Base-by-base conservation (phyloP, 108 stramenopile genomes). In the Conticribra weissflogii region DNA sequence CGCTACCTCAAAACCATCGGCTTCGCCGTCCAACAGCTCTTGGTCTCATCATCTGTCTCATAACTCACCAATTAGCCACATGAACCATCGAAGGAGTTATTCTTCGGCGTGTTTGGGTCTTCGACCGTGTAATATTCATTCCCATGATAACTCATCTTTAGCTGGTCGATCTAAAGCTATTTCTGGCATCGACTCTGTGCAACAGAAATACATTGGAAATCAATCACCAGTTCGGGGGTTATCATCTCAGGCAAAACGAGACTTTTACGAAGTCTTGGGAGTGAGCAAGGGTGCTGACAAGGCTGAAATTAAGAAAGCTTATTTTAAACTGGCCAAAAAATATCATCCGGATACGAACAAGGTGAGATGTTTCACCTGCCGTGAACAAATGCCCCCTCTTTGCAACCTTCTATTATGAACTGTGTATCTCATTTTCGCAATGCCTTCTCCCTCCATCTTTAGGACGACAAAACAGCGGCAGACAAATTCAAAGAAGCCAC, bases 311-410 rank as follows among this genome's bases (percentile, higher is more conserved):
- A 92, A 83, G 90, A 94, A 94, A 86, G 92, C 90, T 0, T 98
- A 97, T 68, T 93, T 94, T 68, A 86, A 96, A 72, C 76, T 97
- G 49, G 98, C 98, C 21, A 98, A 98, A 75, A 72, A 96, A 77
- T 87, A 96, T 68, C 98, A 98, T 83, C 98, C 98, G 14, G 98
- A 98, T 75, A 84, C 93, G 16, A 97, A 96, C 74, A 76, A 86
- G 82, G 93, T 81, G 78, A 72, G 85, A 60, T n/a, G n/a, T n/a
- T n/a, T n/a, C n/a, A n/a, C n/a, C n/a, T n/a, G n/a, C n/a, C n/a
- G n/a, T n/a, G n/a, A n/a, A n/a, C n/a, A n/a, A n/a, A n/a, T n/a
- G n/a, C n/a, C n/a, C n/a, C n/a, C n/a, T n/a, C n/a, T n/a, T n/a
- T n/a, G n/a, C n/a, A n/a, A n/a, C n/a, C n/a, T n/a, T n/a, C n/a